These are phyloP conservation scores for Trichosanthes truncata DNA, from an alignment of 306 rosid genomes.

Conservation along the genomic window DNA sequence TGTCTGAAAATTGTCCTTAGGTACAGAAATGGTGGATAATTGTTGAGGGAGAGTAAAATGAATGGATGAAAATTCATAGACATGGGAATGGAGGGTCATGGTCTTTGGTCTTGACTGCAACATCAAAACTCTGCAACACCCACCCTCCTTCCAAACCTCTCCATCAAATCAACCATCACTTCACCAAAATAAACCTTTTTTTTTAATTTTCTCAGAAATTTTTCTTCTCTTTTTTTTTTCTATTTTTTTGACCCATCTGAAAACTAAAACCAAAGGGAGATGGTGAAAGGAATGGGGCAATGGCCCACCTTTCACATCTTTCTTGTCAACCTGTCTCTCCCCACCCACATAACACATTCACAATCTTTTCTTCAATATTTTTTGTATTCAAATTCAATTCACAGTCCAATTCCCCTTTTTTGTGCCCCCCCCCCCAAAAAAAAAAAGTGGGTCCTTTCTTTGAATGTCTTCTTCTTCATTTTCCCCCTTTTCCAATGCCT, in stretches of 20 bases:
- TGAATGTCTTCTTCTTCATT: not conserved
- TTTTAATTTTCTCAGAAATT: too few relatives aligned
- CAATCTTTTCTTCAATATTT: not conserved
- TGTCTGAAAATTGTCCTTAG: not conserved
- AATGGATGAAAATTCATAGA: not conserved
- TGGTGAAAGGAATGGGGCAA: constrained; percentile 4
- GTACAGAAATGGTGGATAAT: not conserved
- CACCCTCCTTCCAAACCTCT: constrained; percentile 5
- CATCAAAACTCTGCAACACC: constrained; percentile 5
- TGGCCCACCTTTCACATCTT: constrained; percentile 12
- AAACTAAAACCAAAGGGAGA: not conserved
- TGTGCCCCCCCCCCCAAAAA: not conserved
- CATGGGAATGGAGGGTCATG: constrained; percentile 2
- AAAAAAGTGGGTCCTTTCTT: not conserved
- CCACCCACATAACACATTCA: not conserved
- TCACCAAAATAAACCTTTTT: not conserved
- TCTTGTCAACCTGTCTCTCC: not conserved
- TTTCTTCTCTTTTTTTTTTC: not conserved
- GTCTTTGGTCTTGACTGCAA: constrained; percentile 7
- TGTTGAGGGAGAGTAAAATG: not conserved
- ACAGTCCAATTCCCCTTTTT: not conserved
- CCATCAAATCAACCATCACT: constrained; percentile 8
- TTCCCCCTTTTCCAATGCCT: not conserved
- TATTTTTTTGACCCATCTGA: not conserved
- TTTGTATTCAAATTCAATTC: not conserved